A percentile compares a stretch with the other conserved stretches of the same genome.
Evolutionary conservation across 1,284 basidiomycete genomes (phyloP).

Genomic region (Gomphus bonarii): DNA sequence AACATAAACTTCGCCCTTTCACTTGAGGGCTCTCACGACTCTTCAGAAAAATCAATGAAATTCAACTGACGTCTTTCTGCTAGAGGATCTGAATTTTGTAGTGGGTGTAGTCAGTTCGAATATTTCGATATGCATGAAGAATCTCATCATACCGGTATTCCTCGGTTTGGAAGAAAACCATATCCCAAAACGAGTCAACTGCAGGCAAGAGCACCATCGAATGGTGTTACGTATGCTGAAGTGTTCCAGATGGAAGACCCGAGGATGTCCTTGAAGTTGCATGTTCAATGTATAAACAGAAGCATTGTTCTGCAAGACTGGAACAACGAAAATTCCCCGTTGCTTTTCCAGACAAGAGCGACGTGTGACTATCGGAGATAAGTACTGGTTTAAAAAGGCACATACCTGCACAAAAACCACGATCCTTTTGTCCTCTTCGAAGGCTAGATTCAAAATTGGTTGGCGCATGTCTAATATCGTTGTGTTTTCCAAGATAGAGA

Average conservation of each 20-base stretch:
- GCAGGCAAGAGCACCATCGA: slow-evolving; percentile 5
- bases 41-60: neutral
- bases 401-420: slow-evolving; percentile 3
- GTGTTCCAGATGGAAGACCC: neutral
- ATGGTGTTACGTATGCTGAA: neutral
- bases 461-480: slow-evolving; percentile 7
- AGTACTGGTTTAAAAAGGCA: neutral
- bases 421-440: slow-evolving; percentile 6
- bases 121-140: neutral
- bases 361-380: neutral
- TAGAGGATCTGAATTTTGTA: neutral
- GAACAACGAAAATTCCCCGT: slow-evolving; percentile 6
- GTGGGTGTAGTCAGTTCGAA: neutral
- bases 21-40: neutral
- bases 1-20: neutral
- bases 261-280: neutral
- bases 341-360: neutral
- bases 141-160: neutral
- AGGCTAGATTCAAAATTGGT: slow-evolving; percentile 6
- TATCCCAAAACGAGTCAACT: slow-evolving; percentile 4
- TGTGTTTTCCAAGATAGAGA: neutral
- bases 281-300: neutral
- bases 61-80: neutral
- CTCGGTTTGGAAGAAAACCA: slow-evolving; percentile 6
- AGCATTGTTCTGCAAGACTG: neutral